A percentile compares a stretch with the other conserved stretches of the same genome.
phyloP scores from a whole-genome alignment of 768 basidiomycete species.

The Hemileccinum rubropunctum region DNA sequence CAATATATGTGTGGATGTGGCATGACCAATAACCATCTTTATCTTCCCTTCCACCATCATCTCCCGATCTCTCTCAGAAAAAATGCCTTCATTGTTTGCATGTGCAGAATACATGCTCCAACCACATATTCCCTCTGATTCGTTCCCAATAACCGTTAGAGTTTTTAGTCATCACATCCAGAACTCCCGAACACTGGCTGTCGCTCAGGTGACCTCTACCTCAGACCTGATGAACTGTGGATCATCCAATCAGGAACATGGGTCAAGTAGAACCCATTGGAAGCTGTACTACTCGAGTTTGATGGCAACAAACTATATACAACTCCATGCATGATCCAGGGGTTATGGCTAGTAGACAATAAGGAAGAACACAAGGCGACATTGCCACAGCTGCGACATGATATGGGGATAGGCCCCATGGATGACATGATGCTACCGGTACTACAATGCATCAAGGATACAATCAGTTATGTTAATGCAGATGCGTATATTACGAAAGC shows the following conservation, averaged over 20 bases:
- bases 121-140: not conserved
- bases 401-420: not conserved
- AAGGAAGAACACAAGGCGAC: not conserved
- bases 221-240: not conserved
- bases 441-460: too few species aligned
- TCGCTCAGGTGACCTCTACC: not conserved
- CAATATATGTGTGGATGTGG: too few species aligned
- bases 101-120: not conserved
- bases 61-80: too few species aligned
- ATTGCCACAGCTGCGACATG: not conserved
- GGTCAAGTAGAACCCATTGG: not conserved
- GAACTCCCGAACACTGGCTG: not conserved
- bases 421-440: not conserved
- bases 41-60: too few species aligned
- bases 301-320: not conserved
- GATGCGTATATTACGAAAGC: too few species aligned
- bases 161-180: not conserved
- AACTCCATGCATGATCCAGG: not conserved
- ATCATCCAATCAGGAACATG: not conserved
- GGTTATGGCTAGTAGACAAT: not conserved
- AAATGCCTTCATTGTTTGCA: not conserved
- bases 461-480: too few species aligned
- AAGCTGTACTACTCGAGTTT: not conserved
- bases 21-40: too few species aligned
- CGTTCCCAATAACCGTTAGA: not conserved